phyloP scores from a whole-genome alignment of 2,329 filamentous ascomycete species.

The Geosmithia morbida region DNA sequence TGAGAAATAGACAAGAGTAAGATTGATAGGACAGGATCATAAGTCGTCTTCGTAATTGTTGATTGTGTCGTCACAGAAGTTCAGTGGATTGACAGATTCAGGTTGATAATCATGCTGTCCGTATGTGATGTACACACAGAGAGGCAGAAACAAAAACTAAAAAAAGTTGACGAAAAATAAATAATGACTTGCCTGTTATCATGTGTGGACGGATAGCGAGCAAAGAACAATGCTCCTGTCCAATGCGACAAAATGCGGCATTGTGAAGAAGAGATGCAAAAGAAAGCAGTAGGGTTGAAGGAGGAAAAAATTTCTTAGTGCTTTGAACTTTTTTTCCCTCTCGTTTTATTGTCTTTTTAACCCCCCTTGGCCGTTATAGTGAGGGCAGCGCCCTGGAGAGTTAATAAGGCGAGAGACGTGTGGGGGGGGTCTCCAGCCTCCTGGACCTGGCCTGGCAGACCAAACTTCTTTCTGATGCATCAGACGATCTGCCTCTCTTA shows the following conservation, averaged over 20 bases:
- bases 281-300: not conserved
- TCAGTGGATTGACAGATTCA: conserved; percentile 49
- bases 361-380: not conserved
- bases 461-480: conserved; percentile 3
- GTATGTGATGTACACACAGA: too few species aligned
- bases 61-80: conserved; percentile 26
- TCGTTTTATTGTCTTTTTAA: not conserved
- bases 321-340: not conserved
- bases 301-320: not conserved
- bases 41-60: conserved; percentile 30
- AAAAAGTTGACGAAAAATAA: not conserved
- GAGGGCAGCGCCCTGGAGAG: not conserved
- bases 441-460: too few species aligned
- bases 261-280: not conserved
- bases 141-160: conserved; percentile 1
- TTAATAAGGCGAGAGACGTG: not conserved
- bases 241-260: not conserved
- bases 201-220: not conserved
- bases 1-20: conserved; percentile 3
- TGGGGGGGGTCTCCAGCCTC: not conserved
- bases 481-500: too few species aligned
- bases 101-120: conserved; percentile 31
- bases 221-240: not conserved
- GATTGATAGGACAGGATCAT: conserved; percentile 15
- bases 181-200: conserved; percentile 1